Percentiles rank a stretch among this genome's conserved stretches.
Conservation (phyloP, 805 yeast species). For the Metschnikowia arizonensis region DNA sequence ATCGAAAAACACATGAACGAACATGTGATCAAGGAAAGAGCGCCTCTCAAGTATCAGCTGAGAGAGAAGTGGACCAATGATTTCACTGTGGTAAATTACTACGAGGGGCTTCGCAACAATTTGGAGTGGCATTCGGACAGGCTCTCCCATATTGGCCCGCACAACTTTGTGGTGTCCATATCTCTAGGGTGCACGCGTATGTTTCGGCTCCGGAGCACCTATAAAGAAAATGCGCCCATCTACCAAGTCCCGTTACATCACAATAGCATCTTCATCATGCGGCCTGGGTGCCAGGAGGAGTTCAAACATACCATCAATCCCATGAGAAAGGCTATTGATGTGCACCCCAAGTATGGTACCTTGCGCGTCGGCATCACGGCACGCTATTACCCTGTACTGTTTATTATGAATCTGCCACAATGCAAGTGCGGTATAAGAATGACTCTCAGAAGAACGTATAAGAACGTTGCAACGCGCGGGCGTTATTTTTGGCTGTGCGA, state of each 20-base stretch:
- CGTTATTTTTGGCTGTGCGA: constrained; percentile 68
- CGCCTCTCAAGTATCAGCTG: constrained; percentile 35
- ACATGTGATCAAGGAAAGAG: constrained; percentile 29
- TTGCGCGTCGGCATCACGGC: constrained; percentile 63
- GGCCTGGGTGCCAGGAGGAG: constrained; percentile 75
- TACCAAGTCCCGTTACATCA: constrained; percentile 63
- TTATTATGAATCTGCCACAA: constrained; percentile 34
- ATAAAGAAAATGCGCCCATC: constrained; percentile 29
- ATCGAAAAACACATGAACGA: constrained; percentile 38
- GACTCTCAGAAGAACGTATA: constrained; percentile 55
- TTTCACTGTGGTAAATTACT: constrained; percentile 54
- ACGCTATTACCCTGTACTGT: constrained; percentile 46
- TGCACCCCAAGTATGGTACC: constrained; percentile 48
- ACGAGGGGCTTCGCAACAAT: constrained; percentile 45
- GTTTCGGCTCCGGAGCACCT: constrained; percentile 51
- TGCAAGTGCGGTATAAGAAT: constrained; percentile 49
- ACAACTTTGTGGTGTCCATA: constrained; percentile 61
- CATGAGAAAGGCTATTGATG: constrained; percentile 33
- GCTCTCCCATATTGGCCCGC: constrained; percentile 67
- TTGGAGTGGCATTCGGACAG: constrained; percentile 79
- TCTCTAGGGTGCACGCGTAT: constrained; percentile 69
- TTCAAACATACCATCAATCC: constrained; percentile 64
- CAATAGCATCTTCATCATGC: constrained; percentile 67
- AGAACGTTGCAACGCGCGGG: constrained; percentile 44
- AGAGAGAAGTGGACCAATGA: constrained; percentile 47